Base-by-base conservation (phyloP, 2,329 filamentous ascomycete genomes). In the Fonsecaea pugnacius region DNA sequence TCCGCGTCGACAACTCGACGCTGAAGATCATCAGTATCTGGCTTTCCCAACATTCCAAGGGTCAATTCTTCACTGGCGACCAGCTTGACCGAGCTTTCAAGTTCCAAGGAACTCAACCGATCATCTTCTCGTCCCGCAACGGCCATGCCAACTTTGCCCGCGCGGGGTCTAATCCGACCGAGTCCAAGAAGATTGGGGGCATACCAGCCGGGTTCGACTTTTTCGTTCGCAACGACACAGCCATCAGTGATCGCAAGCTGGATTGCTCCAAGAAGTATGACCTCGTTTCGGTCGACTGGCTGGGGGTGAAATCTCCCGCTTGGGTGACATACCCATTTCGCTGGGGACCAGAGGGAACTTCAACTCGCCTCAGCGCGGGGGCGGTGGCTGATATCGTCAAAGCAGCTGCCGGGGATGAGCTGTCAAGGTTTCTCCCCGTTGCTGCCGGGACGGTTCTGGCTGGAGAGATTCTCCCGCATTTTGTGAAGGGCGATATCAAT, bases 311-410 rank as follows among this genome's bases (percentile, higher is more conserved):
- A 9, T 21, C 52, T 18, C 63, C 63, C 5, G 33, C 18, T 18
- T 65, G 63, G 63, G n/a, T 58, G 12, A 58, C 58, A 8, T 65
- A 60, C 50, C 63, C 63, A 18, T 65, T 65, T 36, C 58, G 63
- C 18, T 65, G 63, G 63, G 63, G 63, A 5, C 63, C 63, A 18
- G 63, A 65, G n/a, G 58, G 63, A 21, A 65, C 63, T 6, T 61
- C 58, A 5, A 65, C 58, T 10, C 58, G 54, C n/a, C 36, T 65
- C 18, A 62, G n/a, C 24, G 33, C 58, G 12, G 21, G 21, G 8
- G 27, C 63, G 4, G 58, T 65, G 18, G 52, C 46, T 8, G 58
- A 61, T 21, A 65, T 65, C 16, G 58, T 65, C 43, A 46, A 51
- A 35, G 58, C 53, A 2, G 58, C 58, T 1, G 46, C 58, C 3